These are phyloP conservation scores for Hordeum marinum DNA, from an alignment of 176 grass and related monocot species.

Conservation along the genomic window DNA sequence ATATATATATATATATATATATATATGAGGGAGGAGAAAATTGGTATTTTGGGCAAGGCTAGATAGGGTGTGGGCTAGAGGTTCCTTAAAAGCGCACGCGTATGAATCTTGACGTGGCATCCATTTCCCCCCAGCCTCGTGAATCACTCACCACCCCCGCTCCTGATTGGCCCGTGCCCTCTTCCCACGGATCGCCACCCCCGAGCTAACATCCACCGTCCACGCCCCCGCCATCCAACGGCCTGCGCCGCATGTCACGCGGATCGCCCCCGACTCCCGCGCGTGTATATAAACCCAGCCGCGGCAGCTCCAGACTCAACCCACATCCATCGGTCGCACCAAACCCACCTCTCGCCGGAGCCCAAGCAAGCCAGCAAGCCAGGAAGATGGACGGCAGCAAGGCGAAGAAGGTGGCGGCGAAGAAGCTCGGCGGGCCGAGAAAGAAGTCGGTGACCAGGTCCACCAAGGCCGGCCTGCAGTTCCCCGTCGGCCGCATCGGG, in stretches of 20 bases:
- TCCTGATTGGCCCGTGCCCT: constrained; percentile 5
- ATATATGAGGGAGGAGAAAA: too few species aligned
- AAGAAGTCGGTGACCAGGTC: constrained; percentile 43
- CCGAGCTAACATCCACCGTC: not conserved
- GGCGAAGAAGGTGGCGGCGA: constrained; percentile 33
- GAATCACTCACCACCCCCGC: too few species aligned
- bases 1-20: too few species aligned
- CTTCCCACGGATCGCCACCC: constrained; percentile 21
- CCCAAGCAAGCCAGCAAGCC: not conserved
- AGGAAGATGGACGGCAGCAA: constrained; percentile 24
- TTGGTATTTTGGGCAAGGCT: too few species aligned
- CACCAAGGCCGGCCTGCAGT: constrained; percentile 51
- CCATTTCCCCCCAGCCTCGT: too few species aligned
- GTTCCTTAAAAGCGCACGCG: too few species aligned
- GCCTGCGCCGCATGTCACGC: not conserved
- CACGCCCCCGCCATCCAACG: not conserved
- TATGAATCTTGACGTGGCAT: too few species aligned
- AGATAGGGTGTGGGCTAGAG: too few species aligned
- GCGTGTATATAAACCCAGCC: not conserved
- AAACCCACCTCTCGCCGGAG: not conserved
- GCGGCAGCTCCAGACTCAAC: not conserved
- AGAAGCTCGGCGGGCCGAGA: constrained; percentile 32
- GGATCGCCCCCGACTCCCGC: not conserved
- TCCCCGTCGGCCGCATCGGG: constrained; percentile 39
- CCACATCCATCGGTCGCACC: not conserved